These are phyloP conservation scores for Volutella citrinella DNA, from an alignment of 2,329 filamentous ascomycete genomes.

Conservation along the genomic window DNA sequence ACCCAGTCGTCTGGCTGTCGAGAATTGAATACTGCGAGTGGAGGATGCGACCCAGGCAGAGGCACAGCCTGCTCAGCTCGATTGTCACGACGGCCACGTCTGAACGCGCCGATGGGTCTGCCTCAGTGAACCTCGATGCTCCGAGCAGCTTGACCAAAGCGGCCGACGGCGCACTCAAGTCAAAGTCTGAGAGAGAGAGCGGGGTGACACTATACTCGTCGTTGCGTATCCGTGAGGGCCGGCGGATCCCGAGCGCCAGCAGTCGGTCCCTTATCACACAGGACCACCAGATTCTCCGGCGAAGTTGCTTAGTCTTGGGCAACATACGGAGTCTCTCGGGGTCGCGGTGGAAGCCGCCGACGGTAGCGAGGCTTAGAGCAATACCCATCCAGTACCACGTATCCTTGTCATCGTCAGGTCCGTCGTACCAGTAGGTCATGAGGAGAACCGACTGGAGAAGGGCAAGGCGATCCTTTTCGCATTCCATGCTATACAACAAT, in stretches of 20 bases:
- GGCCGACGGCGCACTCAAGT: constrained; percentile 1
- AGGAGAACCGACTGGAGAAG: constrained; percentile 9
- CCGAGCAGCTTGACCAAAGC: constrained; percentile 2
- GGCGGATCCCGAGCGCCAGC: constrained; percentile 7
- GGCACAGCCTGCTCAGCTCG: constrained; percentile 8
- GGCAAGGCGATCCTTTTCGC: constrained; percentile 2
- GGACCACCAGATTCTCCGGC: constrained; percentile 11
- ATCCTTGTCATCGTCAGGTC: constrained; percentile 9
- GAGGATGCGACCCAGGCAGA: constrained; percentile 7
- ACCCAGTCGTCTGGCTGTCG: not conserved
- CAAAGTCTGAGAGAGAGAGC: constrained; percentile 6
- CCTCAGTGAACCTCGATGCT: not conserved
- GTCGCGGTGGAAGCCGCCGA: constrained; percentile 6
- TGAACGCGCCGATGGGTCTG: not conserved
- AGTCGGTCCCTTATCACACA: constrained; percentile 10
- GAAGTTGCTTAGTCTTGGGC: not conserved
- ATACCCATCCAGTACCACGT: constrained; percentile 15
- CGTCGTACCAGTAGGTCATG: constrained; percentile 12
- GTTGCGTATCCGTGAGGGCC: constrained; percentile 9
- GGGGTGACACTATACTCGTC: constrained; percentile 5
- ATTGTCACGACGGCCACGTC: constrained; percentile 4
- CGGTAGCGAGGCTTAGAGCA: constrained; percentile 6
- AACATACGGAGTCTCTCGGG: constrained; percentile 1
- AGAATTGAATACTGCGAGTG: constrained; percentile 8
- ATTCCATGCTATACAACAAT: constrained; percentile 7